phyloP scores from a whole-genome alignment of 371 early-diverging fungal genomes.

The Mucor racemosus region DNA sequence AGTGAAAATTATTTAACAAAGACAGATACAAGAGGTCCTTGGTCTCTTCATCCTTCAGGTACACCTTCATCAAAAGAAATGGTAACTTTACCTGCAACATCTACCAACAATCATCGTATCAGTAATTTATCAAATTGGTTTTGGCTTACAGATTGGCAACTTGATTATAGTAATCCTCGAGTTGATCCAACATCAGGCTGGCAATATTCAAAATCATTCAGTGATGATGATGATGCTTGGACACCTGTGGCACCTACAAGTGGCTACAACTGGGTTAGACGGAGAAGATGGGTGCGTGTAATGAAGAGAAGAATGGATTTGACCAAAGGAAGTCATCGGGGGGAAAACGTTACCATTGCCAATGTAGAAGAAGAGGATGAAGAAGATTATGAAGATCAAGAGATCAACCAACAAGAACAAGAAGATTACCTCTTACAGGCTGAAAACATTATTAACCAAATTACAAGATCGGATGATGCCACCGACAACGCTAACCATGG shows the following conservation, averaged over 20 bases:
- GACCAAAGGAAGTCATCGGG: slow-evolving; percentile 34
- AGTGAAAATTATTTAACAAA: slow-evolving; percentile 52
- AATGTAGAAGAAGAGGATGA: slow-evolving; percentile 22
- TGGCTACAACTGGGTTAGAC: slow-evolving; percentile 70
- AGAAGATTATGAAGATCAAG: not conserved
- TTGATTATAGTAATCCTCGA: slow-evolving; percentile 69
- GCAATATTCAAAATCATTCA: slow-evolving; percentile 71
- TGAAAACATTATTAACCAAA: slow-evolving; percentile 34
- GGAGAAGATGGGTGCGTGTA: slow-evolving; percentile 80
- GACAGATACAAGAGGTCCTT: slow-evolving; percentile 62
- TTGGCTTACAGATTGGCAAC: slow-evolving; percentile 85
- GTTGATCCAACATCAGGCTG: slow-evolving; percentile 69
- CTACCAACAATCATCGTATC: slow-evolving; percentile 21
- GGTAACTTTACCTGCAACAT: slow-evolving; percentile 53
- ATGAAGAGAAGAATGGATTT: slow-evolving; percentile 72
- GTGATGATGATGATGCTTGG: slow-evolving; percentile 61
- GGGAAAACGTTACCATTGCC: slow-evolving; percentile 15
- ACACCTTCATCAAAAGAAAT: slow-evolving; percentile 56
- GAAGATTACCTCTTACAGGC: slow-evolving; percentile 25
- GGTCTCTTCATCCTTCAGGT: slow-evolving; percentile 62
- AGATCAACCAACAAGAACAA: not conserved
- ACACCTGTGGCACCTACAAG: slow-evolving; percentile 54
- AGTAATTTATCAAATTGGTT: slow-evolving; percentile 63
- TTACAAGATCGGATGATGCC: slow-evolving; percentile 17
- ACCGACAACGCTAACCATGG: slow-evolving; percentile 7